Conservation (phyloP, 257 asterid species). For the Solanum chilense region DNA sequence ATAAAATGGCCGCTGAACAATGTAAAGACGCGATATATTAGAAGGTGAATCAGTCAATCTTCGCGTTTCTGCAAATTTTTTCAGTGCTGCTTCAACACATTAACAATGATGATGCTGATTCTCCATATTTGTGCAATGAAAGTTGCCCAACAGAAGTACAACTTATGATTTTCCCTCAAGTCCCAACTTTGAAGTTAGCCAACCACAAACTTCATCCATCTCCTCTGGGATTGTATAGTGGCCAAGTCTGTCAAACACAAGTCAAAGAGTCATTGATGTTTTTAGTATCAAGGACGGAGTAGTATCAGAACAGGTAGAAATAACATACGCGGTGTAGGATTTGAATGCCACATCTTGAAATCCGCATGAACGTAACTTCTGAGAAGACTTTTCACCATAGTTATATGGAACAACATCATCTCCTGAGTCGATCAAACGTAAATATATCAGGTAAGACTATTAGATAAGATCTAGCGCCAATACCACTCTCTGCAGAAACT, state of each 20-base stretch:
- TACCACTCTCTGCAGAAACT: neutral
- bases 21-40: neutral
- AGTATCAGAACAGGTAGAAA: neutral
- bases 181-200: constrained; percentile 59
- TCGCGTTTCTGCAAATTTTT: neutral
- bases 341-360: constrained; percentile 52
- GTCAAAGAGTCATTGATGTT: neutral
- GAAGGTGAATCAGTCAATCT: neutral
- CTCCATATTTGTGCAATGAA: neutral
- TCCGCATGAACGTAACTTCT: constrained; percentile 41
- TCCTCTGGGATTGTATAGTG: constrained; percentile 78
- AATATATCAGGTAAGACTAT: neutral
- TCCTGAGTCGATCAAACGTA: constrained; percentile 34
- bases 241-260: constrained; percentile 48
- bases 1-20: neutral
- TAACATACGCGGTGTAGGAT: constrained; percentile 43
- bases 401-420: constrained; percentile 64
- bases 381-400: constrained; percentile 60
- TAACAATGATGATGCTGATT: neutral
- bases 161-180: constrained; percentile 37
- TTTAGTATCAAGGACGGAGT: neutral
- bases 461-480: neutral
- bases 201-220: constrained; percentile 62
- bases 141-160: neutral
- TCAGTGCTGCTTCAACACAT: neutral